Conservation (phyloP, 2,329 filamentous ascomycete species). For the Paradendryphiella salina region DNA sequence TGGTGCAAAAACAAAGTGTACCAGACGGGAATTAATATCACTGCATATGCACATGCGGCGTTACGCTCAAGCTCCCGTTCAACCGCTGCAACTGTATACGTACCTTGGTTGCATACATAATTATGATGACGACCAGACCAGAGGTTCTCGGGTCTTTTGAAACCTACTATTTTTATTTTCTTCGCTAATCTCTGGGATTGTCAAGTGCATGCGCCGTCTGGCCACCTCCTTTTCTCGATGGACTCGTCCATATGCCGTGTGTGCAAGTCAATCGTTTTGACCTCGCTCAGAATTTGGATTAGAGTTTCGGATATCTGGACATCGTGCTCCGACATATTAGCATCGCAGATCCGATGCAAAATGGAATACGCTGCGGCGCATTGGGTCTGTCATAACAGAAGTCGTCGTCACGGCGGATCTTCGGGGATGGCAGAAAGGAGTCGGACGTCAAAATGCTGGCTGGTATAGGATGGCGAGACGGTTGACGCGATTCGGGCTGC, state of each 20-base stretch:
- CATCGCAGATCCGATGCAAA: slow-evolving; percentile 30
- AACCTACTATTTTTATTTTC: too few relatives aligned
- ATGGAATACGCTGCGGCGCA: slow-evolving; percentile 31
- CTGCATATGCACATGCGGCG: slow-evolving; percentile 1
- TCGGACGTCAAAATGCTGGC: too few relatives aligned
- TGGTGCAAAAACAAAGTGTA: background rate
- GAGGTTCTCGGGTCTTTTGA: too few relatives aligned
- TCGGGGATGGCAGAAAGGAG: too few relatives aligned
- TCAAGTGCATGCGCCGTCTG: too few relatives aligned
- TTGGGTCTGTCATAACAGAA: too few relatives aligned
- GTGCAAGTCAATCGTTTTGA: slow-evolving; percentile 32
- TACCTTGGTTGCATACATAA: background rate
- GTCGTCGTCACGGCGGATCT: too few relatives aligned
- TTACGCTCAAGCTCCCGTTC: background rate
- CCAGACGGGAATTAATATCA: background rate
- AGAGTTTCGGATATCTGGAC: slow-evolving; percentile 21
- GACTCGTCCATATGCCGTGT: slow-evolving; percentile 21
- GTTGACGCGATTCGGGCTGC: slow-evolving; percentile 33
- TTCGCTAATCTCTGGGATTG: too few relatives aligned
- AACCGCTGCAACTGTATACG: background rate
- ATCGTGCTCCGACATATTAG: too few relatives aligned
- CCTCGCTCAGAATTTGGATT: slow-evolving; percentile 34
- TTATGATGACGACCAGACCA: too few relatives aligned
- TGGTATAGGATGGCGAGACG: too few relatives aligned
- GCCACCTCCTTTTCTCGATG: too few relatives aligned